Evolutionary conservation across 2,329 filamentous ascomycete genomes (phyloP).

Genomic region (Verticillium klebahnii): DNA sequence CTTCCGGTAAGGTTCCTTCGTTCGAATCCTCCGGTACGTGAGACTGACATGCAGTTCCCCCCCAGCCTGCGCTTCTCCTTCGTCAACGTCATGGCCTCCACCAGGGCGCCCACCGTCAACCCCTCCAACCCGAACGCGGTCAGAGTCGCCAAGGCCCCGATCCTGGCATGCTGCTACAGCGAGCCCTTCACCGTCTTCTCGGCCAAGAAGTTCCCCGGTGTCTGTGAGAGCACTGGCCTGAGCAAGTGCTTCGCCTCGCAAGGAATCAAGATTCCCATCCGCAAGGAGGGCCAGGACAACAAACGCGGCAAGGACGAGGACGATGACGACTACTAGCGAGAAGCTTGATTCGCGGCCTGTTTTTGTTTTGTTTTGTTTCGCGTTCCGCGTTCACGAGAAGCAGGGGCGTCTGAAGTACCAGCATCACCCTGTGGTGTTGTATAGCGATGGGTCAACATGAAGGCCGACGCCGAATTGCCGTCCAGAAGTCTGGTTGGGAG

Average conservation of each 20-base stretch:
- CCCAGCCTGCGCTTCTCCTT: slow-evolving; percentile 64
- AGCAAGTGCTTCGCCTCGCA: slow-evolving; percentile 92
- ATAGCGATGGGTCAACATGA: neutral
- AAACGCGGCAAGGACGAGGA: slow-evolving; percentile 50
- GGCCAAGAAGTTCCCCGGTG: slow-evolving; percentile 96
- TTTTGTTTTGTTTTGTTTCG: neutral
- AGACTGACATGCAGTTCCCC: neutral
- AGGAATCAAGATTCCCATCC: slow-evolving; percentile 93
- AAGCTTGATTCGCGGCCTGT: neutral
- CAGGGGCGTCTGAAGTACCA: neutral
- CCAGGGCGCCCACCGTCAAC: slow-evolving; percentile 29
- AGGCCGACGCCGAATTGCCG: neutral
- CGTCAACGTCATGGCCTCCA: slow-evolving; percentile 69
- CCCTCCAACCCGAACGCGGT: slow-evolving; percentile 33
- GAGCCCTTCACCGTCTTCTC: slow-evolving; percentile 91
- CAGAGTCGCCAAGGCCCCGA: slow-evolving; percentile 72
- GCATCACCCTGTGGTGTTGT: neutral
- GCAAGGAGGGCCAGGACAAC: slow-evolving; percentile 64
- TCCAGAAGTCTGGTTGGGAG: neutral
- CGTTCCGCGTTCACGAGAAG: neutral
- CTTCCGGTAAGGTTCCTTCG: slow-evolving; percentile 63
- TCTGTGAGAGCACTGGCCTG: slow-evolving; percentile 86
- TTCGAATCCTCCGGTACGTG: neutral
- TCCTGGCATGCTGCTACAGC: slow-evolving; percentile 81
- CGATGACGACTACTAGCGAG: slow-evolving; percentile 35